phyloP scores from a whole-genome alignment of 2,329 filamentous ascomycete genomes.

The Alternaria viburni region DNA sequence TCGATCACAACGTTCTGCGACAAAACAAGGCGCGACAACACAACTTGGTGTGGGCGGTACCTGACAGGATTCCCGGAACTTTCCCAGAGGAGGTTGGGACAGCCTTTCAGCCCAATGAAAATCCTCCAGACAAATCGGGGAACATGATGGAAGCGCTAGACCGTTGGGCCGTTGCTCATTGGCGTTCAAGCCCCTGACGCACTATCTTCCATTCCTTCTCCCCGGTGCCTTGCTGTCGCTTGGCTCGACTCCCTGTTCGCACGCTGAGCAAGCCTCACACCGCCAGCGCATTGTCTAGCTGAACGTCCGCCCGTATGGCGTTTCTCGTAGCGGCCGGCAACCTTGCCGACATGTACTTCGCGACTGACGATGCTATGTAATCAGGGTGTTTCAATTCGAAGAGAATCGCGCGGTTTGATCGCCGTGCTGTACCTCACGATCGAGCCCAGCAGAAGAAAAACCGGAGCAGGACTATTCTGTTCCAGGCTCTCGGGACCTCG shows the following conservation, averaged over 20 bases:
- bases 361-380: neutral
- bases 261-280: constrained; percentile 32
- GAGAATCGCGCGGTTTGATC: constrained; percentile 7
- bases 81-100: constrained; percentile 20
- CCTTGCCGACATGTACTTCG: constrained; percentile 2
- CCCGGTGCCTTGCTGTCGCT: constrained; percentile 19
- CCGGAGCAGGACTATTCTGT: constrained; percentile 21
- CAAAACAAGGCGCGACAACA: constrained; percentile 20
- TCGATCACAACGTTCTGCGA: constrained; percentile 7
- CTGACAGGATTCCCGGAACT: constrained; percentile 11
- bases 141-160: constrained; percentile 26
- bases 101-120: constrained; percentile 23
- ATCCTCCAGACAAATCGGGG: constrained; percentile 37
- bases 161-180: constrained; percentile 36
- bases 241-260: constrained; percentile 16
- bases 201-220: constrained; percentile 15
- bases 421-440: constrained; percentile 21
- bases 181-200: constrained; percentile 23
- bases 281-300: constrained; percentile 34
- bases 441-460: constrained; percentile 18
- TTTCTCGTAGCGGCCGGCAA: constrained; percentile 13
- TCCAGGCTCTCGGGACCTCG: constrained; percentile 38
- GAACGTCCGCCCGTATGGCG: constrained; percentile 17
- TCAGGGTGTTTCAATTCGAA: neutral
- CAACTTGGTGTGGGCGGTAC: constrained; percentile 12